These are phyloP conservation scores for Firmiana major DNA, from an alignment of 345 rosid species.

Conservation along the genomic window DNA sequence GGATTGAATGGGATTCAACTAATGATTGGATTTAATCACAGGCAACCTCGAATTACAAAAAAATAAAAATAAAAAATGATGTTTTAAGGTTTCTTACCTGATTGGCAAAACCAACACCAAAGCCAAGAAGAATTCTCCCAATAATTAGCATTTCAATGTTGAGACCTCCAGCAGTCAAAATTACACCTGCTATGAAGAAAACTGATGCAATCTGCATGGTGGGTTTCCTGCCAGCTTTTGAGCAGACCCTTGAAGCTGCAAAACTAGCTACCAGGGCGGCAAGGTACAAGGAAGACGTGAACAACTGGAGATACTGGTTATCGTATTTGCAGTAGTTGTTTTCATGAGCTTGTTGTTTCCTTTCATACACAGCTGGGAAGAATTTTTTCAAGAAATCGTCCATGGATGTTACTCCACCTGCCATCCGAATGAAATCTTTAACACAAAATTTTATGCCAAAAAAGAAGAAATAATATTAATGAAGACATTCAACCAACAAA, in stretches of 20 bases:
- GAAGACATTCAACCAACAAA: not conserved
- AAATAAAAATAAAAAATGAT: too few species aligned
- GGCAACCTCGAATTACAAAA: too few species aligned
- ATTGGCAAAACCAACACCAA: slow-evolving; percentile 69
- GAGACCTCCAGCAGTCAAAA: slow-evolving; percentile 37
- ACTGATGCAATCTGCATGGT: slow-evolving; percentile 66
- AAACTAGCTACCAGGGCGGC: slow-evolving; percentile 71
- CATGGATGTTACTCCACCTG: slow-evolving; percentile 82
- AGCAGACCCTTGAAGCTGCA: slow-evolving; percentile 42
- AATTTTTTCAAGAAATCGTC: slow-evolving; percentile 63
- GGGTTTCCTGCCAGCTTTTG: slow-evolving; percentile 56
- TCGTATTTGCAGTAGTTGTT: slow-evolving; percentile 78
- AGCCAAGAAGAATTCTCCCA: slow-evolving; percentile 60
- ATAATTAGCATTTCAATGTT: slow-evolving; percentile 45
- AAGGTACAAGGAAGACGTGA: slow-evolving; percentile 68
- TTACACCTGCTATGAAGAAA: slow-evolving; percentile 57
- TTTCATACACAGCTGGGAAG: slow-evolving; percentile 56
- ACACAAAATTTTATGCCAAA: not conserved
- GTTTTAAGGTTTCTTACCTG: slow-evolving; percentile 32
- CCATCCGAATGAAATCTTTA: not conserved
- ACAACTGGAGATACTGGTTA: slow-evolving; percentile 54
- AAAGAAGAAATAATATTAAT: too few species aligned
- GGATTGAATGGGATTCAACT: too few species aligned
- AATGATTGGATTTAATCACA: too few species aligned
- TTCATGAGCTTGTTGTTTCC: slow-evolving; percentile 47